These are phyloP conservation scores for Cladosporium velox DNA, from an alignment of 2,329 filamentous ascomycete species.

Conservation along the genomic window DNA sequence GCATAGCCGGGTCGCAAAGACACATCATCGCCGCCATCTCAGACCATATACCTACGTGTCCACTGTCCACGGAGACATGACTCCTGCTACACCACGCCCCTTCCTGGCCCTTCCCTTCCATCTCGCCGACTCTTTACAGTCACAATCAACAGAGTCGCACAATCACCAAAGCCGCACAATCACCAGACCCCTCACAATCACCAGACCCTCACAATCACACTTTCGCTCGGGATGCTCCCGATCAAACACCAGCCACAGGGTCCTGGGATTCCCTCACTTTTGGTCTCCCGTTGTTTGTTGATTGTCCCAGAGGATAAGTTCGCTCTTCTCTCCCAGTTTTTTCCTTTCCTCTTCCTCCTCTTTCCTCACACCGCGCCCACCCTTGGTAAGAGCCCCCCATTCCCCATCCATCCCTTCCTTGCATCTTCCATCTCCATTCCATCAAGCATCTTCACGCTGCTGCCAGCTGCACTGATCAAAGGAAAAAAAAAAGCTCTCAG, in stretches of 20 bases:
- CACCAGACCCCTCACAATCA: background rate
- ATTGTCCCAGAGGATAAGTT: background rate
- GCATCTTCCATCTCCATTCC: background rate
- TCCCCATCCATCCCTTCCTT: background rate
- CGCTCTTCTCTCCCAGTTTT: background rate
- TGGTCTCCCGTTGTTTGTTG: constrained; percentile 2
- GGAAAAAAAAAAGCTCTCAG: background rate
- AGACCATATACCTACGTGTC: background rate
- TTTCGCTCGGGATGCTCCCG: background rate
- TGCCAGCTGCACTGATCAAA: background rate
- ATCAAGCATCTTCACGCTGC: background rate
- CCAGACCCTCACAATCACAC: background rate
- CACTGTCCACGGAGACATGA: background rate
- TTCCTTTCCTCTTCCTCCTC: background rate
- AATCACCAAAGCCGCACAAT: too few species aligned
- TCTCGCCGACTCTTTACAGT: background rate
- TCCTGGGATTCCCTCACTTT: background rate
- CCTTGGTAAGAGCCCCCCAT: constrained; percentile 1
- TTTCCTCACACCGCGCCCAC: background rate
- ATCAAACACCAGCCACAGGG: background rate
- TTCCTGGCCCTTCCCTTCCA: background rate
- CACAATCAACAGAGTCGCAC: too few species aligned
- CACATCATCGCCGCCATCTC: background rate
- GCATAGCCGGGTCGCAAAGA: background rate
- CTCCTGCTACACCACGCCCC: background rate